Percentiles rank a stretch among this genome's conserved stretches.
phyloP scores from a whole-genome alignment of 768 basidiomycete species.

The Xerocomellus intermedius region DNA sequence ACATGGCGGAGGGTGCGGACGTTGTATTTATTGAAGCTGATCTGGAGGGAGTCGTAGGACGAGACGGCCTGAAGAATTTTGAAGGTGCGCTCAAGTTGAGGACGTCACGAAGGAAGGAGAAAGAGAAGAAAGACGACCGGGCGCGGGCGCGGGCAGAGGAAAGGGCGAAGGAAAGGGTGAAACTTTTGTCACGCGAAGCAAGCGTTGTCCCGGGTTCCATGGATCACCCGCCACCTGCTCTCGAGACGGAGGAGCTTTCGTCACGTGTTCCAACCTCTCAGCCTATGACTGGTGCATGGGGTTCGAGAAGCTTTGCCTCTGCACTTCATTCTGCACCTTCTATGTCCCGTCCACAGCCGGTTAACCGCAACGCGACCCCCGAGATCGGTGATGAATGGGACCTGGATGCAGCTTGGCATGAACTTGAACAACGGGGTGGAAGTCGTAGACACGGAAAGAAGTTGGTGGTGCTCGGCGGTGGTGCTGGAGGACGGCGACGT shows the following conservation, averaged over 20 bases:
- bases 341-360: slow-evolving; percentile 47
- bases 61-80: slow-evolving; percentile 75
- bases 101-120: slow-evolving; percentile 71
- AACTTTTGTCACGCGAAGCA: slow-evolving; percentile 29
- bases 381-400: slow-evolving; percentile 67
- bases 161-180: slow-evolving; percentile 57
- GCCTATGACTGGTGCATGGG: slow-evolving; percentile 63
- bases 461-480: slow-evolving; percentile 71
- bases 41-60: slow-evolving; percentile 72
- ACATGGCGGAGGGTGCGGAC: slow-evolving; percentile 88
- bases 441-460: slow-evolving; percentile 62
- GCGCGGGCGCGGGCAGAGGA: slow-evolving; percentile 80
- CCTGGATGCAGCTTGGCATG: slow-evolving; percentile 77
- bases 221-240: slow-evolving; percentile 5
- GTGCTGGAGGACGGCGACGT: slow-evolving; percentile 52
- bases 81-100: slow-evolving; percentile 80
- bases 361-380: slow-evolving; percentile 25
- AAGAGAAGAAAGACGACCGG: slow-evolving; percentile 81
- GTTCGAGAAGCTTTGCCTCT: slow-evolving; percentile 77
- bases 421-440: slow-evolving; percentile 59
- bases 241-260: slow-evolving; percentile 15
- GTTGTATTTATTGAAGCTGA: slow-evolving; percentile 93
- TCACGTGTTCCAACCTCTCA: slow-evolving; percentile 9
- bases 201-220: slow-evolving; percentile 2
- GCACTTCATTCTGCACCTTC: slow-evolving; percentile 54